Conservation (phyloP, 2,329 filamentous ascomycete genomes). For the Verticillium tricorpus region DNA sequence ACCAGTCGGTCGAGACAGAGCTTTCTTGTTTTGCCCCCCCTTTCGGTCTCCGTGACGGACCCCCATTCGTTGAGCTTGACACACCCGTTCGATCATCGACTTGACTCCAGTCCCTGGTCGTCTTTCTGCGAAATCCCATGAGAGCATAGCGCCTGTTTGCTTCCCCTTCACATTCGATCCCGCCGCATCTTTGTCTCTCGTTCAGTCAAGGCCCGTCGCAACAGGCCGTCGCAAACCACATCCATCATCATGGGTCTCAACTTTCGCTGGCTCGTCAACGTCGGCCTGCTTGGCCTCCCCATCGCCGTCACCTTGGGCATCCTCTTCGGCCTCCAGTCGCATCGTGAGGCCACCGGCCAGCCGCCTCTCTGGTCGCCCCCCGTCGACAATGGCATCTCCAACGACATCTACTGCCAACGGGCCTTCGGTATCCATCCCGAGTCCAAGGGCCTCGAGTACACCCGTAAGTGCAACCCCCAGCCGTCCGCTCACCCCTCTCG, state of each 20-base stretch:
- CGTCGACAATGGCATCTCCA: slow-evolving; percentile 28
- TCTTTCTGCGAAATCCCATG: not conserved
- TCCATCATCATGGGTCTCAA: slow-evolving; percentile 27
- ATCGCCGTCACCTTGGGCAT: slow-evolving; percentile 45
- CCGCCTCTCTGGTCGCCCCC: slow-evolving; percentile 36
- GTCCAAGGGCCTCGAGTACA: slow-evolving; percentile 39
- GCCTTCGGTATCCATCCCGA: slow-evolving; percentile 40
- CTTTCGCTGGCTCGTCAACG: slow-evolving; percentile 42
- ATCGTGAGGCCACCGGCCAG: slow-evolving; percentile 35
- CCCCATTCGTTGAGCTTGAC: not conserved
- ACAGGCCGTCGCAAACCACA: not conserved
- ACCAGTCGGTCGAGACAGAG: too few species aligned
- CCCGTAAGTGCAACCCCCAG: slow-evolving; percentile 32
- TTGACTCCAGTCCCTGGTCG: not conserved
- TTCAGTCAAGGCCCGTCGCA: not conserved
- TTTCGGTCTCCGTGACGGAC: too few species aligned
- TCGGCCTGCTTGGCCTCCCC: slow-evolving; percentile 43
- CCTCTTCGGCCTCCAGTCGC: slow-evolving; percentile 43
- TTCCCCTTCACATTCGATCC: slow-evolving; percentile 1
- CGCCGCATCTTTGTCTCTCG: not conserved
- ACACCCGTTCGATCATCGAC: not conserved
- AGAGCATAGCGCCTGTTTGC: not conserved
- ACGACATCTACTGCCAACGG: slow-evolving; percentile 33
- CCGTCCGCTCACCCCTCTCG: not conserved
- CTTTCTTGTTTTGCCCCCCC: too few species aligned